Evolutionary conservation across 768 basidiomycete genomes (phyloP).

Genomic region (Lactifluus volemus): DNA sequence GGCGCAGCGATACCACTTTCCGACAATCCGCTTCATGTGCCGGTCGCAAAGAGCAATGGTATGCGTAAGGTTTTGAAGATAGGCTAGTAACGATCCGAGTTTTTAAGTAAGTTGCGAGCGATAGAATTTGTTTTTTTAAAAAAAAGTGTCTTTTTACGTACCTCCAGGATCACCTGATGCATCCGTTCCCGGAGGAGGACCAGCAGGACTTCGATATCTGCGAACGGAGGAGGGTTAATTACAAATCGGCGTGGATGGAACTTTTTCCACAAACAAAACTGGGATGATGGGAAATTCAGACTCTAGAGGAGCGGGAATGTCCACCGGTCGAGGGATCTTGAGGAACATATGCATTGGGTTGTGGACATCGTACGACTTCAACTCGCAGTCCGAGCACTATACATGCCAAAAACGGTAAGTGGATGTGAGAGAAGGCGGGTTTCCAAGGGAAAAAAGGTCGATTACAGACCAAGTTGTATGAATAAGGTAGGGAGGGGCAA

Average conservation of each 20-base stretch:
- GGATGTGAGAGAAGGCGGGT: neutral
- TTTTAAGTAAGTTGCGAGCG: neutral
- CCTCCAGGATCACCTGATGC: conserved; percentile 47
- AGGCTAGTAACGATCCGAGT: conserved; percentile 35
- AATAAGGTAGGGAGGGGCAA: conserved; percentile 65
- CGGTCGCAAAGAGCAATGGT: conserved; percentile 73
- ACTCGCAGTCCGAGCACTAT: conserved; percentile 78
- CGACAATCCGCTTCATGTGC: conserved; percentile 74
- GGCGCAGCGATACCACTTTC: conserved; percentile 86
- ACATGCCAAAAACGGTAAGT: neutral
- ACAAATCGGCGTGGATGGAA: neutral
- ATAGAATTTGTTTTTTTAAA: neutral
- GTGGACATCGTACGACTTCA: conserved; percentile 66
- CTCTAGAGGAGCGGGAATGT: conserved; percentile 39
- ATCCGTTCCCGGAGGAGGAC: conserved; percentile 32
- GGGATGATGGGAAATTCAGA: conserved; percentile 59
- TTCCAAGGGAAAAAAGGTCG: neutral
- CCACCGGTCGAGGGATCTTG: conserved; percentile 75
- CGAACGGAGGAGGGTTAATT: neutral
- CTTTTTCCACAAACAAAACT: conserved; percentile 39
- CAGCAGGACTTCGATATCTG: conserved; percentile 60
- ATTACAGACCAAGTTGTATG: conserved; percentile 63
- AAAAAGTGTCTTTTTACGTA: conserved; percentile 22
- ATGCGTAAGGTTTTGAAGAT: conserved; percentile 54
- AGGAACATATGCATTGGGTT: conserved; percentile 84